Percentiles rank a stretch among this genome's conserved stretches.
These are phyloP conservation scores for Margaritispora aquatica DNA, from an alignment of 495 filamentous ascomycete genomes.

Conservation along the genomic window DNA sequence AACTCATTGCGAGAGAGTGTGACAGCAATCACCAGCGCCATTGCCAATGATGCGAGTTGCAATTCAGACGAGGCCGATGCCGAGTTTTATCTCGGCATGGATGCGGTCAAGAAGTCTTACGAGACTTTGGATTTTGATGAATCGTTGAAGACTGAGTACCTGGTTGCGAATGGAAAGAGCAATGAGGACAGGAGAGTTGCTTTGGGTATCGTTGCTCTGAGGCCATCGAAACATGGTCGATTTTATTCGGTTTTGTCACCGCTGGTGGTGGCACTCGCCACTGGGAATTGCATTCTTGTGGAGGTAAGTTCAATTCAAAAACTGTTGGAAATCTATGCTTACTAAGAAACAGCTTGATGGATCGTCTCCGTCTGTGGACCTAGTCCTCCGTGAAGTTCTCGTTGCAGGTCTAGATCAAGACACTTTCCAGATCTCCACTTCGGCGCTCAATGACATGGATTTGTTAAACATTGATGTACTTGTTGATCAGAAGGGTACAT, in stretches of 20 bases:
- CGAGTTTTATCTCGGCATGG: conserved; percentile 13
- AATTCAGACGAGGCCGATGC: background rate
- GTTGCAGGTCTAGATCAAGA: conserved; percentile 7
- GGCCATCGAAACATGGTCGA: conserved; percentile 5
- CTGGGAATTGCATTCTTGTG: conserved; percentile 16
- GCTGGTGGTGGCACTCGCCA: conserved; percentile 9
- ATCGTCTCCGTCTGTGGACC: background rate
- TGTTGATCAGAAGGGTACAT: background rate
- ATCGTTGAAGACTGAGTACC: conserved; percentile 15
- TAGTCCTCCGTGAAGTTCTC: background rate
- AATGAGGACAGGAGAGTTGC: conserved; percentile 3
- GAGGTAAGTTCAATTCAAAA: conserved; percentile 10
- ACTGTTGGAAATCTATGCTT: background rate
- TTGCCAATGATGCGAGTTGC: background rate
- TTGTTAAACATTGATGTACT: background rate
- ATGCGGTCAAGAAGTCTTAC: conserved; percentile 1
- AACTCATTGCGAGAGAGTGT: background rate
- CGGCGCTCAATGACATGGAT: background rate
- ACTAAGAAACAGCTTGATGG: background rate
- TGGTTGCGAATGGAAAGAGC: conserved; percentile 12
- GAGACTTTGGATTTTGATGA: conserved; percentile 18
- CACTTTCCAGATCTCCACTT: conserved; percentile 6
- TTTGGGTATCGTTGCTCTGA: conserved; percentile 11
- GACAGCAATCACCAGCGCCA: background rate
- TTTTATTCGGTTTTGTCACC: conserved; percentile 14